Conservation (phyloP, 352 stramenopile species). For the Globisporangium megalacanthum region DNA sequence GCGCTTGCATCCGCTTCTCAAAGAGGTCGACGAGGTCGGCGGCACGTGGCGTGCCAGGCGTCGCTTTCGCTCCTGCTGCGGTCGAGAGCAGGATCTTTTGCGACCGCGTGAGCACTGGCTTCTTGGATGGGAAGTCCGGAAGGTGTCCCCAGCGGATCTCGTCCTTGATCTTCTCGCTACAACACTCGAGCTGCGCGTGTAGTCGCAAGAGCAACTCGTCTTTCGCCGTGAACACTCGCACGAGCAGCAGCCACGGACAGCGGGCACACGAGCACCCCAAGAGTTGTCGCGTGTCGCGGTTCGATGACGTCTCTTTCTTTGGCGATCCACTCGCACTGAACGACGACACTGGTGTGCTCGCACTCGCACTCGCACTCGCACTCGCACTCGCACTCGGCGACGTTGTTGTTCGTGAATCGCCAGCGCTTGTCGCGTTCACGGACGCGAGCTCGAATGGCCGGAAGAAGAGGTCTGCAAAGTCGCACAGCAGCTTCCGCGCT, state of each 20-base stretch:
- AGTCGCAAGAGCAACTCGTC: conserved; percentile 70
- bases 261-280: conserved; percentile 63
- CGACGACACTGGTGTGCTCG: conserved; percentile 3
- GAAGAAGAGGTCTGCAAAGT: conserved; percentile 59
- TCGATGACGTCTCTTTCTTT: conserved; percentile 10
- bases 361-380: background rate
- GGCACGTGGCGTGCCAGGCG: conserved; percentile 24
- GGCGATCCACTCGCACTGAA: conserved; percentile 8
- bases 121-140: conserved; percentile 56
- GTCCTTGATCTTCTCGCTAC: conserved; percentile 68
- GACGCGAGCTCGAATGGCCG: conserved; percentile 30
- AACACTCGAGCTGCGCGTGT: conserved; percentile 62
- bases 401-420: background rate
- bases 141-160: conserved; percentile 70
- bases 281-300: conserved; percentile 33
- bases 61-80: conserved; percentile 25
- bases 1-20: conserved; percentile 44
- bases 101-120: conserved; percentile 51
- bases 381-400: background rate
- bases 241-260: conserved; percentile 67
- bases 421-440: background rate
- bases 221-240: conserved; percentile 67
- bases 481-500: conserved; percentile 49
- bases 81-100: conserved; percentile 58
- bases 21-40: conserved; percentile 52